phyloP scores from a whole-genome alignment of 1,284 basidiomycete species.

The Melampsora larici-populina region DNA sequence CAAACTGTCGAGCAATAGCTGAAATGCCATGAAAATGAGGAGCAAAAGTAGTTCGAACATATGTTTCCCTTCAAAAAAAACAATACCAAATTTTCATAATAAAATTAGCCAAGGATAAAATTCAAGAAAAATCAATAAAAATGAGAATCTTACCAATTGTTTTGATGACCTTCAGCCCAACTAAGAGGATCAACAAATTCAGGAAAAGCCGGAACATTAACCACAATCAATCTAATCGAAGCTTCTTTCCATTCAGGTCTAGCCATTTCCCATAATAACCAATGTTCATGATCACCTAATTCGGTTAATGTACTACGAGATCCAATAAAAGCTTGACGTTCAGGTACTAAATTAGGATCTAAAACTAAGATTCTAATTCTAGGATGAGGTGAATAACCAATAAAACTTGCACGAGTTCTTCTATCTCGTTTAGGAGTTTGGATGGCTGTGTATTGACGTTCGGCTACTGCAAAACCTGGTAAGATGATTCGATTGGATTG shows the following conservation, averaged over 20 bases:
- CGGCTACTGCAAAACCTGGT: slow-evolving; percentile 33
- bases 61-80: slow-evolving; percentile 46
- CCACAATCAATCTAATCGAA: slow-evolving; percentile 46
- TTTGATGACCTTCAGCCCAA: slow-evolving; percentile 46
- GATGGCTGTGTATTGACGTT: slow-evolving; percentile 40
- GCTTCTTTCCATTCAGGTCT: slow-evolving; percentile 46
- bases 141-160: slow-evolving; percentile 45
- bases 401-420: slow-evolving; percentile 45
- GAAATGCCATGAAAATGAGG: slow-evolving; percentile 45
- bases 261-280: slow-evolving; percentile 47
- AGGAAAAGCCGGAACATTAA: slow-evolving; percentile 49
- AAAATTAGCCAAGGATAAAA: no score
- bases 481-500: slow-evolving; percentile 36
- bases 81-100: not conserved
- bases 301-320: slow-evolving; percentile 40
- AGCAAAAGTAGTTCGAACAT: slow-evolving; percentile 46
- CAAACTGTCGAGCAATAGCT: slow-evolving; percentile 33
- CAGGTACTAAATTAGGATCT: slow-evolving; percentile 47
- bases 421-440: slow-evolving; percentile 23
- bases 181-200: slow-evolving; percentile 47
- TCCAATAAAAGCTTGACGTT: slow-evolving; percentile 36
- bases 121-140: not conserved
- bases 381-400: slow-evolving; percentile 46
- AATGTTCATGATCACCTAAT: slow-evolving; percentile 47
- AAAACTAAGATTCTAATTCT: slow-evolving; percentile 47